Percentiles rank a stretch among this genome's conserved stretches.
Conservation (phyloP, 1,284 basidiomycete species). For the Rhodotorula sp. region DNA sequence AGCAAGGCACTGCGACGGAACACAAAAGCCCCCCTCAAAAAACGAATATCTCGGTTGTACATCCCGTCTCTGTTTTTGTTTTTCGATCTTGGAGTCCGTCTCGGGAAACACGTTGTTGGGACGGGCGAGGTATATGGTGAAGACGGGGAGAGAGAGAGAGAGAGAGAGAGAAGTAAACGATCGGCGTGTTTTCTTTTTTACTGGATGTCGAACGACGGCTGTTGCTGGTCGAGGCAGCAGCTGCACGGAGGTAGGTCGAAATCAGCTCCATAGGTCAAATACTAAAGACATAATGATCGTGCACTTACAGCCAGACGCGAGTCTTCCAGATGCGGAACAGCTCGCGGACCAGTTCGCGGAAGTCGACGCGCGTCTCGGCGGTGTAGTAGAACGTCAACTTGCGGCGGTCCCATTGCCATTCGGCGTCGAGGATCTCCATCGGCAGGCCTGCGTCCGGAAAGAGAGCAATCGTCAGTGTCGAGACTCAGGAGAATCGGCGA, state of each 20-base stretch:
- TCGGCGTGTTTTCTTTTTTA: background rate
- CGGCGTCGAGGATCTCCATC: constrained; percentile 97
- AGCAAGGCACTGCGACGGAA: background rate
- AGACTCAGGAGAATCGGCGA: background rate
- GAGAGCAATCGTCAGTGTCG: background rate
- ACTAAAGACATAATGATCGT: too few relatives aligned
- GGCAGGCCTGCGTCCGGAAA: constrained; percentile 60
- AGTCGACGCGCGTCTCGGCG: constrained; percentile 93
- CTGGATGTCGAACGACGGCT: constrained; percentile 23
- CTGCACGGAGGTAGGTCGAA: background rate
- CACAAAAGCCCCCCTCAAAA: too few relatives aligned
- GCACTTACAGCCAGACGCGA: constrained; percentile 65
- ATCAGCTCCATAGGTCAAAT: accelerated
- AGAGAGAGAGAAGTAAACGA: too few relatives aligned
- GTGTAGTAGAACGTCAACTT: constrained; percentile 98
- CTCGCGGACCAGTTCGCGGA: constrained; percentile 90
- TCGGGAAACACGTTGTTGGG: background rate
- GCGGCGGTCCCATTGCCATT: constrained; percentile 97
- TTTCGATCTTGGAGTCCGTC: background rate
- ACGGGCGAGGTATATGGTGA: too few relatives aligned
- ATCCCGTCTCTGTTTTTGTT: background rate
- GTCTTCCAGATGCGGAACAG: constrained; percentile 80
- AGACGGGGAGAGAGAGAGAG: too few relatives aligned
- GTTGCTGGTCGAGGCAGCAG: constrained; percentile 36
- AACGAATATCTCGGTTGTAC: too few relatives aligned